Evolutionary conservation across 306 rosid species (phyloP), one percentile per base, ranked within the genome.

Genomic region (Acacia melanoxylon): DNA sequence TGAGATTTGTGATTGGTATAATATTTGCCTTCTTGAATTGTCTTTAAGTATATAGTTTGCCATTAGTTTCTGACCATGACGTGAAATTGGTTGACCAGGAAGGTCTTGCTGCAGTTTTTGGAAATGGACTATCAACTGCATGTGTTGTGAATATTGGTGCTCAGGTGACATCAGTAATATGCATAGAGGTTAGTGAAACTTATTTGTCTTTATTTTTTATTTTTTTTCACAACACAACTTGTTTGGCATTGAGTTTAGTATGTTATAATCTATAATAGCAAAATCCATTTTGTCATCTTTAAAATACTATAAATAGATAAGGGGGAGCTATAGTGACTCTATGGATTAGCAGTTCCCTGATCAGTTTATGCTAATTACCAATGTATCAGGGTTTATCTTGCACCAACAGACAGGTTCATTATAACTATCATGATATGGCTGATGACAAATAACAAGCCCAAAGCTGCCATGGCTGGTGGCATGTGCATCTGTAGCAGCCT

Each of bases 21-120:
- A 72, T 31, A 11, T 25, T 33, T 1, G 22, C 31, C 54, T 8
- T 61, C 17, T 61, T 58, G 70, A 49, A 37, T 49, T 59, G 42
- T 75, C 48, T 63, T 85, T 82, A 74, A 31, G 69, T 19, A 40
- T 51, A 42, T 69, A n/a, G 20, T 69, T 84, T 68, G 52, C 78
- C 77, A 48, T 27, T 68, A 68, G 49, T 54, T 58, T 74, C 83
- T 85, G 78, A 78, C 69, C 78, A 33, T 68, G 56, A 80, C 86
- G 49, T 68, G 82, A 77, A 73, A 74, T 81, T 84, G 80, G 69
- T 72, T 91, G 91, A 75, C 59, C 91, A 95, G 99, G 98, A 95
- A 88, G 98, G 98, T 82, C 89, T 93, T 77, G 99, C 99, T 76
- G 97, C 98, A 61, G 90, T 94, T 83, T 95, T 95, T 44, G 99